Percentiles rank a stretch among this genome's conserved stretches.
phyloP scores from a whole-genome alignment of 2,329 filamentous ascomycete species.

The Cryoendolithus antarcticus region DNA sequence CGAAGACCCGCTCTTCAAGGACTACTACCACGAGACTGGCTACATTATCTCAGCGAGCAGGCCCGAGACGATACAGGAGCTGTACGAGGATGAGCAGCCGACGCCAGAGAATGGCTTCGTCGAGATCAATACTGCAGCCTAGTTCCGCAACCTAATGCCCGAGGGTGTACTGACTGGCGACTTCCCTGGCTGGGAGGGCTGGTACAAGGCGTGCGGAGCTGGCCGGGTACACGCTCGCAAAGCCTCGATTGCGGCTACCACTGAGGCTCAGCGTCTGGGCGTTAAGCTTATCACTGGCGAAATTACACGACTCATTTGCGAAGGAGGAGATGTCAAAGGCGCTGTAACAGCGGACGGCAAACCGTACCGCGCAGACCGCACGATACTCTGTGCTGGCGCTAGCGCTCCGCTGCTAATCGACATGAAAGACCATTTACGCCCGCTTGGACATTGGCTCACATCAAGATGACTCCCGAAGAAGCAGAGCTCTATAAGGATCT shows the following conservation, averaged over 20 bases:
- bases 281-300: slow-evolving; percentile 36
- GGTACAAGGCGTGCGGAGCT: slow-evolving; percentile 31
- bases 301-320: slow-evolving; percentile 27
- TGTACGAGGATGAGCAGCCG: slow-evolving; percentile 11
- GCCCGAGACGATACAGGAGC: slow-evolving; percentile 22
- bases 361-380: slow-evolving; percentile 30
- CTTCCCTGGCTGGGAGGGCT: slow-evolving; percentile 40
- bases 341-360: slow-evolving; percentile 32
- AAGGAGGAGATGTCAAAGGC: slow-evolving; percentile 28
- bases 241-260: slow-evolving; percentile 33
- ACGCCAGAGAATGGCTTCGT: slow-evolving; percentile 13
- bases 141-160: slow-evolving; percentile 41
- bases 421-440: slow-evolving; percentile 40
- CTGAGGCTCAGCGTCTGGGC: slow-evolving; percentile 34
- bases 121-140: slow-evolving; percentile 29
- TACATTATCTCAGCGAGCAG: slow-evolving; percentile 36
- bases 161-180: slow-evolving; percentile 38
- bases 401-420: slow-evolving; percentile 36
- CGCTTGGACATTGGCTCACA: slow-evolving; percentile 42
- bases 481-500: slow-evolving; percentile 33
- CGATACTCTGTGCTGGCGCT: slow-evolving; percentile 39
- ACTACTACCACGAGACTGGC: slow-evolving; percentile 36
- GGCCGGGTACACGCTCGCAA: slow-evolving; percentile 44
- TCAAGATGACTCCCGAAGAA: slow-evolving; percentile 37
- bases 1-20: slow-evolving; percentile 29